phyloP scores from a whole-genome alignment of 2,329 filamentous ascomycete species.

The Pyrenophora teres region DNA sequence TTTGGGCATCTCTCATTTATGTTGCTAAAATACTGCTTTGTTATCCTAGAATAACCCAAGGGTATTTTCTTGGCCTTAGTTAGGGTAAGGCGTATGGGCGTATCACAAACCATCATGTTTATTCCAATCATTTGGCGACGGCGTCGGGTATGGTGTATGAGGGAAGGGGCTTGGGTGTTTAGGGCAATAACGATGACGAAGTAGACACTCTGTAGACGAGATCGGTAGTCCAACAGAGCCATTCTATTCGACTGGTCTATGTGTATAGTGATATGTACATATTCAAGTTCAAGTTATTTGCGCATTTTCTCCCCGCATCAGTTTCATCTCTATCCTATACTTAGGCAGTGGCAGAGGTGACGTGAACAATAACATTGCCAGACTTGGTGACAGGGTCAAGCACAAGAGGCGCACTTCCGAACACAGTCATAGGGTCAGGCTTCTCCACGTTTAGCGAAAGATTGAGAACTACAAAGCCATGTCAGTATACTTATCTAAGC shows the following conservation, averaged over 20 bases:
- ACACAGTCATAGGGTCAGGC: slow-evolving; percentile 12
- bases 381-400: not conserved
- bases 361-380: slow-evolving; percentile 12
- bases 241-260: no score
- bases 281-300: no score
- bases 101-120: not conserved
- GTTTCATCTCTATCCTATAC: not conserved
- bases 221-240: no score
- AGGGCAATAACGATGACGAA: not conserved
- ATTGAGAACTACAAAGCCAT: slow-evolving; percentile 3
- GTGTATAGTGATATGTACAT: no score
- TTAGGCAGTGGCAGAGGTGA: slow-evolving; percentile 16
- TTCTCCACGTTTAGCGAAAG: slow-evolving; percentile 17
- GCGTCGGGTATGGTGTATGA: slow-evolving; percentile 1
- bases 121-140: not conserved
- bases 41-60: not conserved
- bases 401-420: slow-evolving; percentile 10
- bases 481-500: not conserved
- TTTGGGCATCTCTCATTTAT: not conserved
- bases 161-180: not conserved
- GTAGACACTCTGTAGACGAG: no score
- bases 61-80: not conserved
- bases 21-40: not conserved
- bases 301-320: no score
- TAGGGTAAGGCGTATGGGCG: not conserved